Evolutionary conservation across 2,329 filamentous ascomycete genomes (phyloP).

Genomic region (Xylaria sp.): DNA sequence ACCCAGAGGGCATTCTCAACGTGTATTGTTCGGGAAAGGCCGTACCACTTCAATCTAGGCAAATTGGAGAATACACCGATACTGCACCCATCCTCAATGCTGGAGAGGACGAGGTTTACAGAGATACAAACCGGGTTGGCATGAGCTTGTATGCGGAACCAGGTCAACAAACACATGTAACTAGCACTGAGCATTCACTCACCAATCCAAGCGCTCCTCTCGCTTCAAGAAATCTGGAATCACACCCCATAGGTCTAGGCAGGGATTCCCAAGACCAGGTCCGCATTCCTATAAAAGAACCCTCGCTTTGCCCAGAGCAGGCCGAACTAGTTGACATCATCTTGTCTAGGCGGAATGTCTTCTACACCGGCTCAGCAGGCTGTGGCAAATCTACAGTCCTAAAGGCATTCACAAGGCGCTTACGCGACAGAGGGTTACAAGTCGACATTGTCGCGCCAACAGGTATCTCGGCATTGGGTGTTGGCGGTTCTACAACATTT

Average conservation of each 20-base stretch:
- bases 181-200: background rate
- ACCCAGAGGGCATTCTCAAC: background rate
- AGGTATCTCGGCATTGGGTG: conserved; percentile 66
- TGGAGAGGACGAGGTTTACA: background rate
- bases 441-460: conserved; percentile 69
- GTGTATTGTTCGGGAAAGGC: background rate
- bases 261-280: background rate
- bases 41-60: background rate
- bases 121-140: background rate
- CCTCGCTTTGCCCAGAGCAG: conserved; percentile 59
- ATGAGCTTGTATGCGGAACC: background rate
- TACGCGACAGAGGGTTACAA: conserved; percentile 48
- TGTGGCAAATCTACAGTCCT: conserved; percentile 68
- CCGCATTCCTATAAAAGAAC: conserved; percentile 25
- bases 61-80: background rate
- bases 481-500: conserved; percentile 66
- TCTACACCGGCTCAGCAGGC: conserved; percentile 72
- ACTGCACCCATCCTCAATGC: background rate
- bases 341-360: conserved; percentile 64
- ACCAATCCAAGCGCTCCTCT: background rate
- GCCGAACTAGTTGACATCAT: conserved; percentile 61
- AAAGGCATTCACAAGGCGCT: conserved; percentile 56
- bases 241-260: background rate
- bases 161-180: background rate
- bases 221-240: background rate